Conservation (phyloP, 495 filamentous ascomycete genomes). For the Podospora sp. region DNA sequence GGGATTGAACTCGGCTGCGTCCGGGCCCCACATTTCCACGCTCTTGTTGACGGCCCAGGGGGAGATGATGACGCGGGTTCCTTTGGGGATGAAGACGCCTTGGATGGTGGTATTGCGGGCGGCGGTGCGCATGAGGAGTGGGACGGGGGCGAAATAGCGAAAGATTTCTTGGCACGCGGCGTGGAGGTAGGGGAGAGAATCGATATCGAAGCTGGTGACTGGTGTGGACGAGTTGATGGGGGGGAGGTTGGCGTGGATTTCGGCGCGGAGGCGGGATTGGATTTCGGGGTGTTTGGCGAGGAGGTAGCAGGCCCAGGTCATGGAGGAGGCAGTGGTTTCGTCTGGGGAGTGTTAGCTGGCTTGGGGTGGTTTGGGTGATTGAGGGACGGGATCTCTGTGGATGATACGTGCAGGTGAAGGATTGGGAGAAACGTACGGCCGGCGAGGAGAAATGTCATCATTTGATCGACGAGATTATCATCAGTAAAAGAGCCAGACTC, state of each 20-base stretch:
- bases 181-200: conserved; percentile 59
- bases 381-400: too few relatives aligned
- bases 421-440: conserved; percentile 58
- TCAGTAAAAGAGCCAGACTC: conserved; percentile 75
- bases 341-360: conserved; percentile 34
- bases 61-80: conserved; percentile 56
- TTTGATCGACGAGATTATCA: conserved; percentile 81
- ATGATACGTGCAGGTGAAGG: too few relatives aligned
- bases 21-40: conserved; percentile 58
- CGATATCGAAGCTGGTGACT: conserved; percentile 56
- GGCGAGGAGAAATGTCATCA: conserved; percentile 94
- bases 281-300: conserved; percentile 52
- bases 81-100: conserved; percentile 55
- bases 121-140: conserved; percentile 64
- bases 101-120: conserved; percentile 66
- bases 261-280: conserved; percentile 53
- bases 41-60: conserved; percentile 65
- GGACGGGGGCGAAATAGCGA: conserved; percentile 52
- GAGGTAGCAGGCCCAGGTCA: conserved; percentile 60
- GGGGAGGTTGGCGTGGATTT: conserved; percentile 65
- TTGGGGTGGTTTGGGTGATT: too few relatives aligned
- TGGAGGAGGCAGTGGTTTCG: conserved; percentile 64
- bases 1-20: conserved; percentile 60
- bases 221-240: conserved; percentile 45
- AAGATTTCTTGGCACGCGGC: conserved; percentile 53